Conservation (phyloP, 2,329 filamentous ascomycete species). For the Fusarium sp. region DNA sequence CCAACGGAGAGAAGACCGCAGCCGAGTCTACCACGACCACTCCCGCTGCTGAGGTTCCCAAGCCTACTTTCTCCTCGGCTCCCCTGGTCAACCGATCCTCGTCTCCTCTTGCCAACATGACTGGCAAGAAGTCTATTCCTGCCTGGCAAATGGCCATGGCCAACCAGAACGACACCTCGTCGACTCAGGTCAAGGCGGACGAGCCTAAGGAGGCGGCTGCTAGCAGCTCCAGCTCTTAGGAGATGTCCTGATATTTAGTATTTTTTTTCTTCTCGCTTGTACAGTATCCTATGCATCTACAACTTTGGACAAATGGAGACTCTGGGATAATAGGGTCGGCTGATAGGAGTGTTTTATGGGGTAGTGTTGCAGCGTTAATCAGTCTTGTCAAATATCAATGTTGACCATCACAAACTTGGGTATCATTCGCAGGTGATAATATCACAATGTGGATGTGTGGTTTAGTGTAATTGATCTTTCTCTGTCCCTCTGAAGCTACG, state of each 20-base stretch:
- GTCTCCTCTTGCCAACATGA: conserved; percentile 54
- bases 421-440: neutral
- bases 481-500: neutral
- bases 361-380: conserved; percentile 31
- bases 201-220: conserved; percentile 37
- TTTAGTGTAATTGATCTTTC: neutral
- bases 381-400: conserved; percentile 6
- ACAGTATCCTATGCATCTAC: conserved; percentile 35
- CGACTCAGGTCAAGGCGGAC: conserved; percentile 44
- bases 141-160: conserved; percentile 83
- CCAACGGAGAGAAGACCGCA: conserved; percentile 45
- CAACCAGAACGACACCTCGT: conserved; percentile 58
- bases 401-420: neutral
- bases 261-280: conserved; percentile 20
- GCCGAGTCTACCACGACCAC: conserved; percentile 42
- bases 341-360: conserved; percentile 14
- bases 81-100: conserved; percentile 45
- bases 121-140: conserved; percentile 76
- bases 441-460: neutral
- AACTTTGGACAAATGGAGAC: conserved; percentile 9
- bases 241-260: neutral
- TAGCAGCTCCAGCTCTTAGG: conserved; percentile 35
- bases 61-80: conserved; percentile 45
- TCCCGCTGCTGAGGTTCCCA: conserved; percentile 48
- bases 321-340: conserved; percentile 28